phyloP scores from a whole-genome alignment of 257 asterid species.

The Nicotiana attenuata region DNA sequence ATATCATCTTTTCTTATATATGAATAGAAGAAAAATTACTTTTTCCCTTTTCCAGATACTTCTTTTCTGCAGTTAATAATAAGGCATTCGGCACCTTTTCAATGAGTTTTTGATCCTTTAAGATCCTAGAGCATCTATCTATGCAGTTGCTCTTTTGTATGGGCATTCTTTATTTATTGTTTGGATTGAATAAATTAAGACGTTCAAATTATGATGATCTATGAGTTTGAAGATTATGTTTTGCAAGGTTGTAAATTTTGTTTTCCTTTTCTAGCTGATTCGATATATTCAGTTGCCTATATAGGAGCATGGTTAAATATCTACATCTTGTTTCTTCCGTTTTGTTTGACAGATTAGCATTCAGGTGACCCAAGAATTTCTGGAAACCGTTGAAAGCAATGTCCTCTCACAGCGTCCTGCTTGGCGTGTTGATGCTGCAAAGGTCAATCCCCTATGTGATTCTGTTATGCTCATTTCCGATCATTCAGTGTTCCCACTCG shows the following conservation, averaged over 20 bases:
- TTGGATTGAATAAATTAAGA: background rate
- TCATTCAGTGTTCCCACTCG: slow-evolving; percentile 81
- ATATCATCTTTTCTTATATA: background rate
- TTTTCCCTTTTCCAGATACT: background rate
- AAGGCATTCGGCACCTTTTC: background rate
- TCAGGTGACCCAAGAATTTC: slow-evolving; percentile 67
- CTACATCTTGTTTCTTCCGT: background rate
- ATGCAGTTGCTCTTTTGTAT: background rate
- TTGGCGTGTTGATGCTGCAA: slow-evolving; percentile 83
- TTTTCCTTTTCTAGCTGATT: slow-evolving; percentile 2
- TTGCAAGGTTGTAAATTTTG: background rate
- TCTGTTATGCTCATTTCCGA: slow-evolving; percentile 79
- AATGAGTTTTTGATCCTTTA: background rate
- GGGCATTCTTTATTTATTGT: background rate
- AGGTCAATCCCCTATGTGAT: slow-evolving; percentile 60
- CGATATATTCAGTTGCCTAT: background rate
- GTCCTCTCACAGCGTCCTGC: slow-evolving; percentile 78
- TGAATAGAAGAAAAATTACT: background rate
- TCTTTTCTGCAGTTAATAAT: background rate
- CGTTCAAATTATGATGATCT: background rate
- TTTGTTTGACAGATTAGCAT: slow-evolving; percentile 47
- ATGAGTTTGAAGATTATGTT: background rate
- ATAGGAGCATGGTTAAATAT: slow-evolving; percentile 4
- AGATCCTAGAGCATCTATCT: background rate
- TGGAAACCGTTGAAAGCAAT: slow-evolving; percentile 76